phyloP scores from a whole-genome alignment of 306 rosid genomes.

The Malus asiatica region DNA sequence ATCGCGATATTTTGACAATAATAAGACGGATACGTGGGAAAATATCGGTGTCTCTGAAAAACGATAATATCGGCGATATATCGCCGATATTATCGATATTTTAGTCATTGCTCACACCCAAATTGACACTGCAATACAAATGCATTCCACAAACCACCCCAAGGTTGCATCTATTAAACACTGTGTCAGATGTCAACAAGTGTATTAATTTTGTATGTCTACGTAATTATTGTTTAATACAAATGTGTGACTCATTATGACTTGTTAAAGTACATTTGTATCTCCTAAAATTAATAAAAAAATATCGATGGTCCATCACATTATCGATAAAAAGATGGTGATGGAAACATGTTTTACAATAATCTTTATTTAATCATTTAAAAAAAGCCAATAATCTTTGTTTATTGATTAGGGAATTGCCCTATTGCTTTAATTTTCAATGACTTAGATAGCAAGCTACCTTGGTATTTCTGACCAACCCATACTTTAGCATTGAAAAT shows the following conservation, averaged over 20 bases:
- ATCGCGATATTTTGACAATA: too few relatives aligned
- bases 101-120: too few relatives aligned
- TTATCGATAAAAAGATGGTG: not conserved
- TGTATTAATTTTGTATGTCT: too few relatives aligned
- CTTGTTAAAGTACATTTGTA: too few relatives aligned
- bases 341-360: not conserved
- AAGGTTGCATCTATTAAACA: not conserved
- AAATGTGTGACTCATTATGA: too few relatives aligned
- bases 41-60: too few relatives aligned
- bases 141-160: too few relatives aligned
- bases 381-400: not conserved
- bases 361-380: not conserved
- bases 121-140: not conserved
- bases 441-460: not conserved
- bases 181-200: too few relatives aligned
- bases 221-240: too few relatives aligned
- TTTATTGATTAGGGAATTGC: not conserved
- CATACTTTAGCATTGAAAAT: not conserved
- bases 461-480: not conserved
- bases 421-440: not conserved
- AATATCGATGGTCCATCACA: not conserved
- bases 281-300: not conserved
- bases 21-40: too few relatives aligned
- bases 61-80: too few relatives aligned
- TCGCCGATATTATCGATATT: too few relatives aligned